These are phyloP conservation scores for Stenogyne calaminthoides DNA, from an alignment of 305 asterid genomes.

Conservation along the genomic window DNA sequence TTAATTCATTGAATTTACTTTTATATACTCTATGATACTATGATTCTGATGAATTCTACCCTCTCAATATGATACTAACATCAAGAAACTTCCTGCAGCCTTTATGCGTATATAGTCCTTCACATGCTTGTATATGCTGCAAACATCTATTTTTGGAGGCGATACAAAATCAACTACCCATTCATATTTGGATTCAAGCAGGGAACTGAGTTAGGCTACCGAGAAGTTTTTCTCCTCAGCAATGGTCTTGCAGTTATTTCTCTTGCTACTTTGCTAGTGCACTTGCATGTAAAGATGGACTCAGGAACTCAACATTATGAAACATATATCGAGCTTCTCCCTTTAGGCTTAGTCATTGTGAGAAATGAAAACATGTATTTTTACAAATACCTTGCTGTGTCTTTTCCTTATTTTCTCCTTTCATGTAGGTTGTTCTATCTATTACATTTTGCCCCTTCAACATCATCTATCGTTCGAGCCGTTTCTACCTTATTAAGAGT, in stretches of 20 bases:
- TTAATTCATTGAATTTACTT: not conserved
- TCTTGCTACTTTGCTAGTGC: constrained; percentile 66
- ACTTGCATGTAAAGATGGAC: constrained; percentile 66
- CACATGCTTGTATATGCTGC: constrained; percentile 76
- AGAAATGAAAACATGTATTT: constrained; percentile 26
- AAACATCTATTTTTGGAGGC: constrained; percentile 82
- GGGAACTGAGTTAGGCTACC: constrained; percentile 72
- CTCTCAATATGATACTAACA: constrained; percentile 23
- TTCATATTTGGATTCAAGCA: constrained; percentile 84
- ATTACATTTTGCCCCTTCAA: constrained; percentile 64
- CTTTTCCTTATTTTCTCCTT: constrained; percentile 21
- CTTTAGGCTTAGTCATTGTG: constrained; percentile 66
- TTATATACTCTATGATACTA: constrained; percentile 12
- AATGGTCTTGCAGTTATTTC: constrained; percentile 66
- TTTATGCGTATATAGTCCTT: constrained; percentile 61
- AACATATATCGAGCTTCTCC: constrained; percentile 59
- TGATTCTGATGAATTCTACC: constrained; percentile 22
- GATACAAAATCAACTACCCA: constrained; percentile 71
- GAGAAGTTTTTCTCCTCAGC: constrained; percentile 74
- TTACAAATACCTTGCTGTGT: constrained; percentile 22
- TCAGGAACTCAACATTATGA: constrained; percentile 45
- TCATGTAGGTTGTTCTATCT: constrained; percentile 52
- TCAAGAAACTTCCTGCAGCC: constrained; percentile 52
- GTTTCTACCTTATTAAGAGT: constrained; percentile 61
- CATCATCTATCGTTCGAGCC: constrained; percentile 69